phyloP scores from a whole-genome alignment of 306 rosid species.

The Gleditsia sinensis region DNA sequence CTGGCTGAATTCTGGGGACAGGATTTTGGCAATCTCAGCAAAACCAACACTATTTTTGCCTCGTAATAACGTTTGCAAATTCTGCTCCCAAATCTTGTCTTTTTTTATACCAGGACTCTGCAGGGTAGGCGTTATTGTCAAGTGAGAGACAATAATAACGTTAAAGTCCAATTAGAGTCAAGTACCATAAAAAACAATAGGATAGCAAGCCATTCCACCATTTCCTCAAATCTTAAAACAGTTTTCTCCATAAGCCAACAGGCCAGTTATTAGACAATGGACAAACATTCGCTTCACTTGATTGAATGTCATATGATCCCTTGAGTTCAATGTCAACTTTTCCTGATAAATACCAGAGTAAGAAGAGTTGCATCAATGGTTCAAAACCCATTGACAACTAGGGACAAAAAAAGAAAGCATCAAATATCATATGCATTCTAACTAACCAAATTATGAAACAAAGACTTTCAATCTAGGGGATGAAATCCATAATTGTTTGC shows the following conservation, averaged over 20 bases:
- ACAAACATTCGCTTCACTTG: background rate
- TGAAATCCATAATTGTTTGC: background rate
- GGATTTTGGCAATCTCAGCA: conserved; percentile 53
- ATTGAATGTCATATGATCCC: background rate
- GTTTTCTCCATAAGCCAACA: background rate
- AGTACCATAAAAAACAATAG: background rate
- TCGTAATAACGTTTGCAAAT: conserved; percentile 53
- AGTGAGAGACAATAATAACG: background rate
- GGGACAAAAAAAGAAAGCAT: background rate
- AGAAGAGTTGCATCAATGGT: background rate
- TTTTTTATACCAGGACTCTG: conserved; percentile 73
- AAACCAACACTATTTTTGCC: conserved; percentile 57
- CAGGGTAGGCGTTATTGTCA: conserved; percentile 24
- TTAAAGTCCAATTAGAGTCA: background rate
- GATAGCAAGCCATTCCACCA: background rate
- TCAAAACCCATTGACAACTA: background rate
- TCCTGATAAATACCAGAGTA: background rate
- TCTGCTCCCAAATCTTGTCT: conserved; percentile 66
- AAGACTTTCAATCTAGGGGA: background rate
- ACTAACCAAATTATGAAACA: background rate
- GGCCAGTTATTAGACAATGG: background rate
- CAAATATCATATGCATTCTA: background rate
- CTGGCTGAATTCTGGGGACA: conserved; percentile 59
- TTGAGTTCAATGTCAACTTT: no score
- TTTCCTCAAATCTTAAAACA: conserved; percentile 3